Conservation (phyloP, 805 yeast species). For the Suhomyces canberraensis region DNA sequence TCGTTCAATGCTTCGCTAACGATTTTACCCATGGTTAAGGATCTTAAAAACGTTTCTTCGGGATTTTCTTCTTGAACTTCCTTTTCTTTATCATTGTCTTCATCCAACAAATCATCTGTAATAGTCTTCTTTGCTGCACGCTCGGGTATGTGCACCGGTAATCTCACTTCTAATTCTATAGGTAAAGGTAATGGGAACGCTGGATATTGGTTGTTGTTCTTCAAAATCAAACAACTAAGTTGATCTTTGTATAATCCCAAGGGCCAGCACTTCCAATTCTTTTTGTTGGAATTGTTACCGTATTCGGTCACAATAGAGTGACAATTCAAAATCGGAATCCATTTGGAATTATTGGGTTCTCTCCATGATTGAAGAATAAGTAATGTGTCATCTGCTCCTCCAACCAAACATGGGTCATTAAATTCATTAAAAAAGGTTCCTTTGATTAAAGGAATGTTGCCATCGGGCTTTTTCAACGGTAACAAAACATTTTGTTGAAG, state of each 20-base stretch:
- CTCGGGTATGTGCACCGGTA: constrained; percentile 51
- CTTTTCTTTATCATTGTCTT: constrained; percentile 23
- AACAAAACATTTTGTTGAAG: constrained; percentile 38
- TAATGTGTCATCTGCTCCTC: constrained; percentile 71
- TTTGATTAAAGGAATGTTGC: constrained; percentile 43
- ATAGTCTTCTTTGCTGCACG: constrained; percentile 20
- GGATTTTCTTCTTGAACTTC: constrained; percentile 35
- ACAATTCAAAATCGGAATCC: constrained; percentile 82
- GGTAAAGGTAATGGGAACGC: constrained; percentile 83
- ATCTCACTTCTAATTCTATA: constrained; percentile 64
- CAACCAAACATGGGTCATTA: constrained; percentile 85
- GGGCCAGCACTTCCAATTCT: constrained; percentile 80
- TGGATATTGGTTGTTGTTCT: constrained; percentile 65
- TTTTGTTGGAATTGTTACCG: constrained; percentile 44
- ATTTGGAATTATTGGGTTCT: constrained; percentile 66
- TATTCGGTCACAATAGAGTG: constrained; percentile 41
- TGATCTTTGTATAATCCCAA: constrained; percentile 70
- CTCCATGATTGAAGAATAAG: constrained; percentile 78
- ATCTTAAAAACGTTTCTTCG: constrained; percentile 64
- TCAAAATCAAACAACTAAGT: constrained; percentile 70
- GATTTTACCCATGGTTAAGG: constrained; percentile 58
- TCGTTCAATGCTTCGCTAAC: constrained; percentile 50
- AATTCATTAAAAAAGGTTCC: constrained; percentile 81
- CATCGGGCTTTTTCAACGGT: constrained; percentile 25
- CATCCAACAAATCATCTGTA: constrained; percentile 23